Conservation (phyloP, 2,329 filamentous ascomycete species). For the Mycocentrospora acerina region DNA sequence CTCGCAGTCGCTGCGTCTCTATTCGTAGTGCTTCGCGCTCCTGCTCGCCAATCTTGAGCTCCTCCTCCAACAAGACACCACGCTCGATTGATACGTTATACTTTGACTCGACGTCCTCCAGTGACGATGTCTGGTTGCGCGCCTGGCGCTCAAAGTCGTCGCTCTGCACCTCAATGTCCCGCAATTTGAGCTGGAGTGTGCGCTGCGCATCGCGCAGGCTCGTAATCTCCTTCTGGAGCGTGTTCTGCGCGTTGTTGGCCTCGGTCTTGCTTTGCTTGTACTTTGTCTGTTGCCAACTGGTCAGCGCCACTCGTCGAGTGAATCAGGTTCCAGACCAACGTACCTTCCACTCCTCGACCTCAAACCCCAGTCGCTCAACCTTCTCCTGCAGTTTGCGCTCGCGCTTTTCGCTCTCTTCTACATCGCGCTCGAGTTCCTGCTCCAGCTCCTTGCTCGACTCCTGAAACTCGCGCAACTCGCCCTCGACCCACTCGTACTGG, state of each 20-base stretch:
- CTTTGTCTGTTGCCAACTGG: constrained; percentile 65
- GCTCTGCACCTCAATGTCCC: constrained; percentile 96
- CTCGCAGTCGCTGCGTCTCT: constrained; percentile 83
- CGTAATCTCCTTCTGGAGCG: constrained; percentile 94
- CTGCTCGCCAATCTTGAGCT: constrained; percentile 86
- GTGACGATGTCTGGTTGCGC: constrained; percentile 89
- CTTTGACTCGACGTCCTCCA: constrained; percentile 96
- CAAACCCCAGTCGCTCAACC: constrained; percentile 78
- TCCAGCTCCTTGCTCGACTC: constrained; percentile 92
- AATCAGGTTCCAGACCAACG: constrained; percentile 26
- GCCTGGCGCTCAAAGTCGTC: constrained; percentile 98
- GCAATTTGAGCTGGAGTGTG: constrained; percentile 76
- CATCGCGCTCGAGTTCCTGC: constrained; percentile 90
- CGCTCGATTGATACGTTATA: constrained; percentile 94
- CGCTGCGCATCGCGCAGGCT: constrained; percentile 82
- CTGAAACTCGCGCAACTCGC: constrained; percentile 91
- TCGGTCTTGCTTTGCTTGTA: constrained; percentile 94
- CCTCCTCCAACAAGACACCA: constrained; percentile 90
- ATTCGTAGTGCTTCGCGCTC: constrained; percentile 88
- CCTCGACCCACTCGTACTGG: constrained; percentile 90
- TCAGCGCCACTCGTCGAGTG: too few relatives aligned
- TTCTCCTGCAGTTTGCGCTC: constrained; percentile 85
- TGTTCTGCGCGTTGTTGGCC: constrained; percentile 78
- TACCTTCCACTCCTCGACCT: constrained; percentile 99
- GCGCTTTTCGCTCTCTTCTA: constrained; percentile 91